phyloP scores from a whole-genome alignment of 495 filamentous ascomycete genomes.

The Penicillium ochrochloron region DNA sequence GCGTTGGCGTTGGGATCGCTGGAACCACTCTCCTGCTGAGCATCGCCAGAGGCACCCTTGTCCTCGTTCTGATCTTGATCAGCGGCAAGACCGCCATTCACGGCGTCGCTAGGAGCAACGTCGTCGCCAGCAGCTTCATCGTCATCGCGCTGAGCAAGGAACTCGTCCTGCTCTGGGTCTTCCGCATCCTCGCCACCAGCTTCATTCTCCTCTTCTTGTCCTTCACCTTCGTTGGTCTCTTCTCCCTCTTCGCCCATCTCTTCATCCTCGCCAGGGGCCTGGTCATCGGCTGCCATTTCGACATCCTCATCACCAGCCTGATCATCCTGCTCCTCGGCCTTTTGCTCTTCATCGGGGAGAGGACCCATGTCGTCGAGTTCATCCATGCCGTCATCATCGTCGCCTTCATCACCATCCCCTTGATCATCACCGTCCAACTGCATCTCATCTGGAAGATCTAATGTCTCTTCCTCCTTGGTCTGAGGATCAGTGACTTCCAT shows the following conservation, averaged over 20 bases:
- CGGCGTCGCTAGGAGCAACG: slow-evolving; percentile 53
- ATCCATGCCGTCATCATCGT: slow-evolving; percentile 72
- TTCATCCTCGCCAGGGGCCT: slow-evolving; percentile 39
- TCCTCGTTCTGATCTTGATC: slow-evolving; percentile 62
- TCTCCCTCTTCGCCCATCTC: slow-evolving; percentile 44
- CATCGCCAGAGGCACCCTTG: slow-evolving; percentile 70
- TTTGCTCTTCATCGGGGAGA: slow-evolving; percentile 49
- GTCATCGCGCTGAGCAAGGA: slow-evolving; percentile 47
- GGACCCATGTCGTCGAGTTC: slow-evolving; percentile 73
- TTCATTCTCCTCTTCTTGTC: slow-evolving; percentile 60
- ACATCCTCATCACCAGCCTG: slow-evolving; percentile 43
- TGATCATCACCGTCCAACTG: slow-evolving; percentile 68
- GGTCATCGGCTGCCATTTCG: slow-evolving; percentile 47
- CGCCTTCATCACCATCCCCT: slow-evolving; percentile 64
- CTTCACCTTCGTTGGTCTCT: slow-evolving; percentile 45
- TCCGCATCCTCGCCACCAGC: slow-evolving; percentile 55
- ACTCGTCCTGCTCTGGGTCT: slow-evolving; percentile 48
- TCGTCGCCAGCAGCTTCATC: slow-evolving; percentile 52
- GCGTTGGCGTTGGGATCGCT: slow-evolving; percentile 50
- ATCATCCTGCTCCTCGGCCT: slow-evolving; percentile 43
- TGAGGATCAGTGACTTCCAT: slow-evolving; percentile 71
- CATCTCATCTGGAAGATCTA: slow-evolving; percentile 73
- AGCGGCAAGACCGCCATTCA: slow-evolving; percentile 47
- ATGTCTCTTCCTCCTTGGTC: slow-evolving; percentile 69
- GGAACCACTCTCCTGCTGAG: slow-evolving; percentile 54